A percentile compares a stretch with the other conserved stretches of the same genome.
phyloP scores from a whole-genome alignment of 306 rosid genomes.

The Cucurbita pepo region DNA sequence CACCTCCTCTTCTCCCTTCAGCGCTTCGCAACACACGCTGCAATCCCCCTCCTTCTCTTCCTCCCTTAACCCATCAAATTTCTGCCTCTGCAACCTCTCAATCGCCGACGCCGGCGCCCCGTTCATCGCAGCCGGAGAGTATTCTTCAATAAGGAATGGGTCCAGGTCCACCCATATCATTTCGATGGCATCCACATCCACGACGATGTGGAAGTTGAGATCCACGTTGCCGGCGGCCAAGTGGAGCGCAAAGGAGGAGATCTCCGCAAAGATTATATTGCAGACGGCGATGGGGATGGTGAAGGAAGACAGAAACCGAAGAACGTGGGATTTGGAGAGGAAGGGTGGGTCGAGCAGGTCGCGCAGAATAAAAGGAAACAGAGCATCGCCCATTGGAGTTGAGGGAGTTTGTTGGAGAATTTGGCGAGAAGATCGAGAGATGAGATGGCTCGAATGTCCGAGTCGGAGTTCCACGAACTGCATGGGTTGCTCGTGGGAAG shows the following conservation, averaged over 20 bases:
- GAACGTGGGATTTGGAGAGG: background rate
- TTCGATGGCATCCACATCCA: background rate
- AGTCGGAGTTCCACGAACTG: background rate
- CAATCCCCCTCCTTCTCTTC: background rate
- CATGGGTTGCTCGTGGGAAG: background rate
- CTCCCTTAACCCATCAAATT: background rate
- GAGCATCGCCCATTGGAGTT: background rate
- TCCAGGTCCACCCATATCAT: background rate
- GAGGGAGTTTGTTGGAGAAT: background rate
- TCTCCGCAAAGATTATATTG: background rate
- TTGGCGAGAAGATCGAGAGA: background rate
- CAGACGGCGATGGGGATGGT: background rate
- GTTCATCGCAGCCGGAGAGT: no score
- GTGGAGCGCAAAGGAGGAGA: background rate
- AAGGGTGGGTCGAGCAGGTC: background rate
- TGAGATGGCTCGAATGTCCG: background rate
- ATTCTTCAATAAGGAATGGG: no score
- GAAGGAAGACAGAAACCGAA: background rate
- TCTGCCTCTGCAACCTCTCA: background rate
- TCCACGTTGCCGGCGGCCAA: background rate
- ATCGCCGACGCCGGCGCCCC: background rate
- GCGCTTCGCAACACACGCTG: background rate
- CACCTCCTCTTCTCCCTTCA: background rate
- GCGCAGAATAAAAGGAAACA: background rate
- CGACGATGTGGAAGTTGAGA: background rate